phyloP scores from a whole-genome alignment of 176 grass and related monocot species.

The Avena eriantha region DNA sequence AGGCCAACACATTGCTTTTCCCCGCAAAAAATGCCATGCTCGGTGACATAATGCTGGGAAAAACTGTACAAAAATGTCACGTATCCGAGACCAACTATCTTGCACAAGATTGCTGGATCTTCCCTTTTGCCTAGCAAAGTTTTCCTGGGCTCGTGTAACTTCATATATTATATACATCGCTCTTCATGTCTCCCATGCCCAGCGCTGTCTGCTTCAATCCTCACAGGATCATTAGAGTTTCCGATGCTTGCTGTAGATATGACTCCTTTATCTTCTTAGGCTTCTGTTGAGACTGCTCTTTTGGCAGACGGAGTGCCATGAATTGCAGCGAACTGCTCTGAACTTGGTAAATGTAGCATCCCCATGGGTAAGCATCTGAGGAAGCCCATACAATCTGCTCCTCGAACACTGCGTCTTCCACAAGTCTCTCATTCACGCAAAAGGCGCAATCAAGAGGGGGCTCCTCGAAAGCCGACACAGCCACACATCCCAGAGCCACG shows the following conservation, averaged over 20 bases:
- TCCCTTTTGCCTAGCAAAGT: not conserved
- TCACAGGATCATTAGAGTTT: slow-evolving; percentile 11
- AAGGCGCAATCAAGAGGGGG: slow-evolving; percentile 62
- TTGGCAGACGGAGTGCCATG: slow-evolving; percentile 71
- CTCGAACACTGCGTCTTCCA: slow-evolving; percentile 75
- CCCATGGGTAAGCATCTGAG: slow-evolving; percentile 87
- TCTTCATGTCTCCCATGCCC: slow-evolving; percentile 3
- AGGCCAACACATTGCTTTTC: not conserved
- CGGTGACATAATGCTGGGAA: not conserved
- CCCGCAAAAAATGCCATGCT: not conserved
- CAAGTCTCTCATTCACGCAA: slow-evolving; percentile 62
- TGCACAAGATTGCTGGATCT: slow-evolving; percentile 3
- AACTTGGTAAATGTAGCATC: slow-evolving; percentile 91
- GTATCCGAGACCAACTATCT: not conserved
- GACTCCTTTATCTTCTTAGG: slow-evolving; percentile 61
- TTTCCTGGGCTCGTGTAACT: slow-evolving; percentile 18
- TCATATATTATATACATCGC: slow-evolving; percentile 32
- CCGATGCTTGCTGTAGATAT: slow-evolving; percentile 32
- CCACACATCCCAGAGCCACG: slow-evolving; percentile 78
- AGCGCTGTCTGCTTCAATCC: not conserved
- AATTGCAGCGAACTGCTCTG: slow-evolving; percentile 77
- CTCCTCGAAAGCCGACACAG: slow-evolving; percentile 67
- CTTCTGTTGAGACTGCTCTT: slow-evolving; percentile 66
- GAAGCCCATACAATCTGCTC: slow-evolving; percentile 84
- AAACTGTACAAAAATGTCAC: slow-evolving; percentile 5